Conservation (phyloP, 108 stramenopile genomes). For the Nitzschia palea region DNA sequence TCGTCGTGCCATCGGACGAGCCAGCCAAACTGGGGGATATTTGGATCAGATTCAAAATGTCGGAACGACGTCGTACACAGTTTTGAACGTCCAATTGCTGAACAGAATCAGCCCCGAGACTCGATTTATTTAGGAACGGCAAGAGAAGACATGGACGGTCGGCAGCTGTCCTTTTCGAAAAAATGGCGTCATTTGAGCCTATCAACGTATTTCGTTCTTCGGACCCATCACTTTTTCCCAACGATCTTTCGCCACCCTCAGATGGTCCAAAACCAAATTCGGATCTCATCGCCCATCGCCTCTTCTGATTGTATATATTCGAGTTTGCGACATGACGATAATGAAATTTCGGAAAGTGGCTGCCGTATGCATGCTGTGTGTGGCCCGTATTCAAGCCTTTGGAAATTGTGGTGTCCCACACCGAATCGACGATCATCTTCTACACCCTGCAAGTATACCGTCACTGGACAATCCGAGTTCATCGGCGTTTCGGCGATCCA, state of each 20-base stretch:
- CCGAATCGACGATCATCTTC: too few species aligned
- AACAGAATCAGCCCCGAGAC: too few species aligned
- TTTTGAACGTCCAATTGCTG: not conserved
- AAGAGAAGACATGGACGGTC: not conserved
- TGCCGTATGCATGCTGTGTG: not conserved
- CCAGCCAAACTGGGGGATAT: not conserved
- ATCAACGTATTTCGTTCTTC: not conserved
- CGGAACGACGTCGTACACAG: not conserved
- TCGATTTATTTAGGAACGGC: not conserved
- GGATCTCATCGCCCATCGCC: too few species aligned
- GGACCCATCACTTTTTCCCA: slow-evolving; percentile 3
- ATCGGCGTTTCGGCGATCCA: not conserved
- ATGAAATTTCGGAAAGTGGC: not conserved
- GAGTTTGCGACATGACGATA: not conserved
- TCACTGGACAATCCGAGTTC: not conserved
- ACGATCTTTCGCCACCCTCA: not conserved
- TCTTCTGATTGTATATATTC: not conserved
- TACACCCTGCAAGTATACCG: too few species aligned
- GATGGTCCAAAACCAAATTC: too few species aligned
- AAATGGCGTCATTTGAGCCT: not conserved
- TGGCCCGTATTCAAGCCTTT: not conserved
- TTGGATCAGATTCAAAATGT: not conserved
- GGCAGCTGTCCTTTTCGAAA: not conserved
- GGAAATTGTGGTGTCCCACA: not conserved
- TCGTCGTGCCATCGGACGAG: not conserved